phyloP scores from a whole-genome alignment of 441 rosid genomes.

The Populus tomentosa region DNA sequence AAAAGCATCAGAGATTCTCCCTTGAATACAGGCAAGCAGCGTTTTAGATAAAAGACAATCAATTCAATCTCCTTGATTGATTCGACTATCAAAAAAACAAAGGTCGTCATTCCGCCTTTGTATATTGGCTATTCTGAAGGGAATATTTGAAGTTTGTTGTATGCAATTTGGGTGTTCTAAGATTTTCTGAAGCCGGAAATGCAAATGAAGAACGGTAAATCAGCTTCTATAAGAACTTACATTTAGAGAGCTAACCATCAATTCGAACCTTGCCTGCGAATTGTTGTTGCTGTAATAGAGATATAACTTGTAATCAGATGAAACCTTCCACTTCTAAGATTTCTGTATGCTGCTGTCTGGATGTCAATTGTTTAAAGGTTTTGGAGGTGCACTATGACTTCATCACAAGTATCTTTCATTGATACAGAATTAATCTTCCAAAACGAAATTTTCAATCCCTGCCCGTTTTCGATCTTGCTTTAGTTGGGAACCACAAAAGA shows the following conservation, averaged over 20 bases:
- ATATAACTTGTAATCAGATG: conserved; percentile 34
- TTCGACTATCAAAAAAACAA: conserved; percentile 18
- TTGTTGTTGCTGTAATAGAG: conserved; percentile 29
- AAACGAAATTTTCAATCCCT: background rate
- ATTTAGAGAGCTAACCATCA: conserved; percentile 37
- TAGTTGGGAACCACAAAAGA: background rate
- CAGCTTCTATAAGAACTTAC: conserved; percentile 20
- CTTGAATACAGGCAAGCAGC: conserved; percentile 49
- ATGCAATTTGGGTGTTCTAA: conserved; percentile 30
- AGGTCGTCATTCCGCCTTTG: conserved; percentile 19
- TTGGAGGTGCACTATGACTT: conserved; percentile 12
- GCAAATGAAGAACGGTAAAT: conserved; percentile 11
- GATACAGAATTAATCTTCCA: background rate
- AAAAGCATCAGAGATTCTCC: conserved; percentile 52
- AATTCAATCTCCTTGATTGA: conserved; percentile 19
- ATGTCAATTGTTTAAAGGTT: conserved; percentile 24
- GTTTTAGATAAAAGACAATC: conserved; percentile 30
- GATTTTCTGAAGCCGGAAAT: conserved; percentile 20
- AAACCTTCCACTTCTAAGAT: conserved; percentile 23
- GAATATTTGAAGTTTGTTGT: conserved; percentile 25
- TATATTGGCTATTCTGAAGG: conserved; percentile 15
- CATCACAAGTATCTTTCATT: background rate
- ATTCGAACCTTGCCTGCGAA: conserved; percentile 22
- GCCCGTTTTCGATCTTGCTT: background rate
- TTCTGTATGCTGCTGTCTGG: conserved; percentile 27